Conservation (phyloP, 2,329 filamentous ascomycete genomes). For the Aspergillus arachidicola region DNA sequence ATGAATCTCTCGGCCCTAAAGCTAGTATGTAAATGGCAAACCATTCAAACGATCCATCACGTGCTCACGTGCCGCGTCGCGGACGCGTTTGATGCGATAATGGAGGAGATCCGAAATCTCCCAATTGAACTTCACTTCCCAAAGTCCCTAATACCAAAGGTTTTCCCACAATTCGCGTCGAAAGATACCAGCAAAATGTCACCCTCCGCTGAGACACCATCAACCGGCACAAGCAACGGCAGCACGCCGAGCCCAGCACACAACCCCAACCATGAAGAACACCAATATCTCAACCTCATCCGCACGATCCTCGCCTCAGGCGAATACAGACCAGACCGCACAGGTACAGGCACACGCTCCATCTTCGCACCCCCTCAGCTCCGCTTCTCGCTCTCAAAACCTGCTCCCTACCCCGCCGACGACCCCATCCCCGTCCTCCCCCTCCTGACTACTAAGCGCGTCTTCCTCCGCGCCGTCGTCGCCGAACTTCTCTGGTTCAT, state of each 20-base stretch:
- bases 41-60: constrained; percentile 14
- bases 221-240: neutral
- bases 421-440: constrained; percentile 70
- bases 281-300: constrained; percentile 91
- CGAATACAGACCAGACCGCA: constrained; percentile 88
- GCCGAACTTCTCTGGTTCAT: constrained; percentile 97
- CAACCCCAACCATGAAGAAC: constrained; percentile 71
- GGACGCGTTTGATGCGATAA: constrained; percentile 19
- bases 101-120: neutral
- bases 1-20: neutral
- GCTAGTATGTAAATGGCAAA: neutral
- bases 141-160: neutral
- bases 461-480: constrained; percentile 87
- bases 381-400: constrained; percentile 77
- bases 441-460: constrained; percentile 94
- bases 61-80: constrained; percentile 33
- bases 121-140: neutral
- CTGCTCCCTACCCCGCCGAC: constrained; percentile 43
- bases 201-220: constrained; percentile 14
- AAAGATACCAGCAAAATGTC: constrained; percentile 6
- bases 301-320: constrained; percentile 79
- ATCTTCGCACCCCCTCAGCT: constrained; percentile 86
- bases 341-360: constrained; percentile 88
- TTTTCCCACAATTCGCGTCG: neutral
- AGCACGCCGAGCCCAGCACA: constrained; percentile 20